phyloP scores from a whole-genome alignment of 352 stramenopile species.

The Globisporangium uncinulatum region DNA sequence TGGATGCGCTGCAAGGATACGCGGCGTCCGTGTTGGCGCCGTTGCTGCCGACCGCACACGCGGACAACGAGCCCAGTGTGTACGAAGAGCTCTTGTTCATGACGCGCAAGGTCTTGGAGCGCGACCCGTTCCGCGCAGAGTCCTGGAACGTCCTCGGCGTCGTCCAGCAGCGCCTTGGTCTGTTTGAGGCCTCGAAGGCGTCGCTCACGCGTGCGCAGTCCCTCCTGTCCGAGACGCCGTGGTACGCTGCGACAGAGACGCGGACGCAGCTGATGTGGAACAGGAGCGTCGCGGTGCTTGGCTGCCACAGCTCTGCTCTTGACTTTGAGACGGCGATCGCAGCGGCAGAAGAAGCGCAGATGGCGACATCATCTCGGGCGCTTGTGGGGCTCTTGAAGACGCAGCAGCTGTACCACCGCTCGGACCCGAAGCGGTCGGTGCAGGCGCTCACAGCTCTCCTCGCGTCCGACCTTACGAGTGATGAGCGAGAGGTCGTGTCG shows the following conservation, averaged over 20 bases:
- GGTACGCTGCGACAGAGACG: neutral
- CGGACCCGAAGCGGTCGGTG: conserved; percentile 2
- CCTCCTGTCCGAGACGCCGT: conserved; percentile 7
- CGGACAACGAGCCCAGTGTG: conserved; percentile 12
- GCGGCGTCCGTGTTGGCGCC: conserved; percentile 18
- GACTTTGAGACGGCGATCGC: conserved; percentile 6
- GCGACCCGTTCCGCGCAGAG: conserved; percentile 48
- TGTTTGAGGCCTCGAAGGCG: conserved; percentile 30
- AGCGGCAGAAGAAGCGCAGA: neutral
- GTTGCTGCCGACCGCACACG: conserved; percentile 20
- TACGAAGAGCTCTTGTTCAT: conserved; percentile 58
- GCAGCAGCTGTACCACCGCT: conserved; percentile 7
- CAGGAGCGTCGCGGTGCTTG: conserved; percentile 23
- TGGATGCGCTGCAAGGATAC: conserved; percentile 70
- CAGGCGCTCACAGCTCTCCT: conserved; percentile 4
- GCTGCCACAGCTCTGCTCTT: neutral
- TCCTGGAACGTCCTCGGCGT: conserved; percentile 69
- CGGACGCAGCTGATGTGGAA: conserved; percentile 34
- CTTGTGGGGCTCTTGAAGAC: conserved; percentile 2
- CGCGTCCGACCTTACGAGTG: neutral
- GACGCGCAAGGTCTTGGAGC: conserved; percentile 78
- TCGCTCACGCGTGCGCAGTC: conserved; percentile 21
- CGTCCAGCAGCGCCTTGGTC: conserved; percentile 45
- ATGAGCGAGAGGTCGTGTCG: conserved; percentile 2
- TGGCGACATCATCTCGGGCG: neutral